These are phyloP conservation scores for Nemophila menziesii DNA, from an alignment of 257 asterid species.

Conservation along the genomic window DNA sequence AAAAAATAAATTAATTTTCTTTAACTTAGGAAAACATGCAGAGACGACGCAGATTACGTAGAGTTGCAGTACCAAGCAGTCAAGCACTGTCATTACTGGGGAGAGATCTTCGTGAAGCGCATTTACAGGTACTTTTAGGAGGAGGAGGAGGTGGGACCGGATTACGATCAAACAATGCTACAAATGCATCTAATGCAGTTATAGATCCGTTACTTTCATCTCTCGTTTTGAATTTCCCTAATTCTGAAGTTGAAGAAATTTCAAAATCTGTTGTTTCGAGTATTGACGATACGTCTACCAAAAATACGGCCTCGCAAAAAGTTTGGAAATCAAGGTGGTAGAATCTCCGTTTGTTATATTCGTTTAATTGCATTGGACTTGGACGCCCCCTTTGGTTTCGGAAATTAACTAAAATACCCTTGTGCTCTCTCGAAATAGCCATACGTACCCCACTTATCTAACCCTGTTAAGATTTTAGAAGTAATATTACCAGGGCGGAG, in stretches of 20 bases:
- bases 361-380: slow-evolving; percentile 2
- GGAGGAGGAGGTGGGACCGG: slow-evolving; percentile 56
- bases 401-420: too few relatives aligned
- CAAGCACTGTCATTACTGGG: slow-evolving; percentile 69
- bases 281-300: slow-evolving; percentile 41
- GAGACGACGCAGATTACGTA: slow-evolving; percentile 57
- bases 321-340: slow-evolving; percentile 65
- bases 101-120: slow-evolving; percentile 82
- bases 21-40: slow-evolving; percentile 51
- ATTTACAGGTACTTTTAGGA: slow-evolving; percentile 69
- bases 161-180: slow-evolving; percentile 36
- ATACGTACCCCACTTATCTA: too few relatives aligned
- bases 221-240: slow-evolving; percentile 44
- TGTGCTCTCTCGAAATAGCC: too few relatives aligned
- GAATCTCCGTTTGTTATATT: too few relatives aligned
- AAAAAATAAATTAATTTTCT: too few relatives aligned
- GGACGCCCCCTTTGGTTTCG: too few relatives aligned
- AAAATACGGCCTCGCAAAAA: slow-evolving; percentile 24
- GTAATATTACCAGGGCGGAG: too few relatives aligned
- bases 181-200: slow-evolving; percentile 29
- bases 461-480: too few relatives aligned
- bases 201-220: slow-evolving; percentile 58
- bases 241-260: slow-evolving; percentile 57
- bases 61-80: slow-evolving; percentile 53
- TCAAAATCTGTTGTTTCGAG: slow-evolving; percentile 55